phyloP scores from a whole-genome alignment of 140 eudicot species.

The Oenanthe javanica region DNA sequence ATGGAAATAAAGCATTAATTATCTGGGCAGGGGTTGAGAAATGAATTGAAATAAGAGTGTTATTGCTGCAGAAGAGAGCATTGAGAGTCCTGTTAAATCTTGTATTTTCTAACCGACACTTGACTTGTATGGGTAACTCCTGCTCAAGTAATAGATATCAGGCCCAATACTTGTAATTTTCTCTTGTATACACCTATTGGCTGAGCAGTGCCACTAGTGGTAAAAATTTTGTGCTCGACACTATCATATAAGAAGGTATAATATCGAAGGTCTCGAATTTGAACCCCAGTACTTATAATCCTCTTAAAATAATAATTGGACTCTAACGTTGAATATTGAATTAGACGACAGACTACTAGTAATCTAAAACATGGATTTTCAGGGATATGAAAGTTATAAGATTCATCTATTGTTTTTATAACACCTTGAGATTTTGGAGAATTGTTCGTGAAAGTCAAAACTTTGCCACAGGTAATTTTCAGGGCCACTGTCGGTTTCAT shows the following conservation, averaged over 20 bases:
- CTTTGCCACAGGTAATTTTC: background rate
- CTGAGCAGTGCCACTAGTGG: background rate
- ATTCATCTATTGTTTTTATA: too few species aligned
- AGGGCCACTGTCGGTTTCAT: background rate
- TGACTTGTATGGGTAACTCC: background rate
- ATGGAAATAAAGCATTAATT: background rate
- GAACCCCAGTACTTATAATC: background rate
- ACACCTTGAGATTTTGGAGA: background rate
- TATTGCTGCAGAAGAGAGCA: background rate
- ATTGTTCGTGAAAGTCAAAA: background rate
- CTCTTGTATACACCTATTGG: background rate
- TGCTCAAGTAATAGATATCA: background rate
- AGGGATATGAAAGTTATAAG: too few species aligned
- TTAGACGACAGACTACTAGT: background rate
- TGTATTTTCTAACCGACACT: background rate
- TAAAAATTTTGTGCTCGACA: background rate
- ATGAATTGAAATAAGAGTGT: background rate
- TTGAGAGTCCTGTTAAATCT: background rate
- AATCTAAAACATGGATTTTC: too few species aligned
- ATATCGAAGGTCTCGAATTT: background rate
- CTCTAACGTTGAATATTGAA: too few species aligned
- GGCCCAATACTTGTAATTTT: background rate
- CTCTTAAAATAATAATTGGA: too few species aligned
- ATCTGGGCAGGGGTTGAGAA: background rate
- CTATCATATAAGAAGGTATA: background rate